Base-by-base conservation (phyloP, 495 filamentous ascomycete genomes). In the Hypomontagnella submonticulosa region DNA sequence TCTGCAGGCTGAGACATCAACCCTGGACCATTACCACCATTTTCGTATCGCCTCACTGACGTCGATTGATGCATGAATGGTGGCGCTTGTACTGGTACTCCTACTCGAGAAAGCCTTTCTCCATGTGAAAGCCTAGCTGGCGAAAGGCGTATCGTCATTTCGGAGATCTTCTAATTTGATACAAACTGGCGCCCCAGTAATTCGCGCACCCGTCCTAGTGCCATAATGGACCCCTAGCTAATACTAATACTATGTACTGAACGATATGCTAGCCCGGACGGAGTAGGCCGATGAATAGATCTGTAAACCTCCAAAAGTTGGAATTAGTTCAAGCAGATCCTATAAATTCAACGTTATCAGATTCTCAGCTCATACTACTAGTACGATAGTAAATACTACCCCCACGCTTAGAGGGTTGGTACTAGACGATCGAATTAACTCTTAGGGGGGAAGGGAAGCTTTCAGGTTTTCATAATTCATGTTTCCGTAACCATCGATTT, bases 321-420 rank as follows among this genome's bases (percentile, higher is more conserved):
- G 43, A 57, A 53, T 62, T 63, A 55, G 58, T 50, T 63, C 48
- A 20, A 49, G 2, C 6, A 27, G 11, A 32, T 19, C 37, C 42
- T 55, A 34, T 62, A 18, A 38, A 41, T 34, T 60, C 32, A 49
- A 62, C 41, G 43, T 67, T 58, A 62, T 67, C 52, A 61, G 57
- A 61, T 62, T 41, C 47, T 49, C 63, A 56, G 40, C 23, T 34
- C 11, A 9, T 32, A 33, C 37, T 49, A 36, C 34, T 41, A 30
- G n/a, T n/a, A n/a, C n/a, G n/a, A n/a, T 6, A 43, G 12, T 10
- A 15, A 54, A 40, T 5, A 44, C 50, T 18, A 46, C 57, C 63
- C 58, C 59, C 55, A 68, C 65, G 55, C 38, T 27, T 33, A 48
- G 16, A 49, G 44, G 27, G 20, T 11, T 47, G 52, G 54, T 55